phyloP scores from a whole-genome alignment of 2,329 filamentous ascomycete species.

The Penicillium sp. region DNA sequence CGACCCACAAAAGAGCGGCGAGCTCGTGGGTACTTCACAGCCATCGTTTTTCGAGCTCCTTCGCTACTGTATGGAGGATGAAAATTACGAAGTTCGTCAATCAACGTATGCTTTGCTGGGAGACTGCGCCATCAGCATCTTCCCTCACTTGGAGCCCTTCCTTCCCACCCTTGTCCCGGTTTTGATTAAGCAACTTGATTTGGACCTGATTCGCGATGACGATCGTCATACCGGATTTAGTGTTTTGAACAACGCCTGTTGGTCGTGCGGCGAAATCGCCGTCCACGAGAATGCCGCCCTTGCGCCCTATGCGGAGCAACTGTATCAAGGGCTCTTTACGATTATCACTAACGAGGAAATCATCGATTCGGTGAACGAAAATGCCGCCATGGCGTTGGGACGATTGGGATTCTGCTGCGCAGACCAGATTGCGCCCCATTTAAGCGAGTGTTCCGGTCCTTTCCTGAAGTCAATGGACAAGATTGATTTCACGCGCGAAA shows the following conservation, averaged over 20 bases:
- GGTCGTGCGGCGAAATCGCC: slow-evolving; percentile 90
- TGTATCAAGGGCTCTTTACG: slow-evolving; percentile 73
- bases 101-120: slow-evolving; percentile 93
- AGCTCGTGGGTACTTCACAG: slow-evolving; percentile 71
- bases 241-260: slow-evolving; percentile 97
- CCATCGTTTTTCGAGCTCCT: slow-evolving; percentile 88
- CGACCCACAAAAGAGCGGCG: slow-evolving; percentile 67
- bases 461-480: slow-evolving; percentile 81
- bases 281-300: slow-evolving; percentile 72
- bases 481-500: slow-evolving; percentile 86
- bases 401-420: slow-evolving; percentile 78
- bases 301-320: slow-evolving; percentile 70
- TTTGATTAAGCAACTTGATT: slow-evolving; percentile 81
- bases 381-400: slow-evolving; percentile 89
- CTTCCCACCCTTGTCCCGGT: slow-evolving; percentile 71
- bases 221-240: slow-evolving; percentile 82
- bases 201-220: slow-evolving; percentile 72
- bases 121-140: slow-evolving; percentile 92
- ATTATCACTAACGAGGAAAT: slow-evolving; percentile 85
- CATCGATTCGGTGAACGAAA: slow-evolving; percentile 84
- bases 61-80: slow-evolving; percentile 87
- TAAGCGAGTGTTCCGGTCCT: slow-evolving; percentile 74
- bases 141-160: slow-evolving; percentile 71
- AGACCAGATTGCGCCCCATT: slow-evolving; percentile 71
- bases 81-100: slow-evolving; percentile 87